These are phyloP conservation scores for Kockovaella imperatae DNA, from an alignment of 768 basidiomycete genomes.

Conservation along the genomic window DNA sequence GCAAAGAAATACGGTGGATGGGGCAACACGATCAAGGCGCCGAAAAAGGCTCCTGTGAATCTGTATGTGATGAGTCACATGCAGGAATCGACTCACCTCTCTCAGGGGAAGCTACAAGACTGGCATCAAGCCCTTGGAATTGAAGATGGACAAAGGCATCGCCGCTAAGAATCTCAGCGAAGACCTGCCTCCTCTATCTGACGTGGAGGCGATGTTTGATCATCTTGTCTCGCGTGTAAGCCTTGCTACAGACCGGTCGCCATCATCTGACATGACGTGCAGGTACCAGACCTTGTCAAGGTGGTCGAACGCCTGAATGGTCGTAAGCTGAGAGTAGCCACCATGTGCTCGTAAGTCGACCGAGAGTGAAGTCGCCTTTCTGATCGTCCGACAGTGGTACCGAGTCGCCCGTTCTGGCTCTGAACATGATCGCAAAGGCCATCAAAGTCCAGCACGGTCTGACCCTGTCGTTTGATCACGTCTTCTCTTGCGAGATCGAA, in stretches of 20 bases:
- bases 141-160: slow-evolving; percentile 11
- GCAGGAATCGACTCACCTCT: not conserved
- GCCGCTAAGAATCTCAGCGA: slow-evolving; percentile 29
- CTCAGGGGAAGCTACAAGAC: slow-evolving; percentile 16
- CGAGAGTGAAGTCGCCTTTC: not conserved
- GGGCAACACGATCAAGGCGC: slow-evolving; percentile 15
- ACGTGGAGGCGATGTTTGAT: slow-evolving; percentile 34
- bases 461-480: slow-evolving; percentile 70
- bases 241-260: not conserved
- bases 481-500: slow-evolving; percentile 94
- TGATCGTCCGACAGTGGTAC: slow-evolving; percentile 58
- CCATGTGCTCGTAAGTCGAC: slow-evolving; percentile 58
- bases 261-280: not conserved
- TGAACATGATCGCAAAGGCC: slow-evolving; percentile 71
- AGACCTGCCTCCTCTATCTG: slow-evolving; percentile 31
- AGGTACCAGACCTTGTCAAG: slow-evolving; percentile 35
- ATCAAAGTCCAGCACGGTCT: slow-evolving; percentile 61
- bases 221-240: slow-evolving; percentile 31
- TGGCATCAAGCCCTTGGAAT: slow-evolving; percentile 23
- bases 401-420: slow-evolving; percentile 83
- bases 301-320: slow-evolving; percentile 50
- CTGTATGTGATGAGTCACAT: slow-evolving; percentile 12
- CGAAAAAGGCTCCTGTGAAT: slow-evolving; percentile 24
- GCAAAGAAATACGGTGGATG: slow-evolving; percentile 12
- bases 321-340: slow-evolving; percentile 82